Base-by-base conservation (phyloP, 1,284 basidiomycete genomes). In the Boletellus dicymbophilus region DNA sequence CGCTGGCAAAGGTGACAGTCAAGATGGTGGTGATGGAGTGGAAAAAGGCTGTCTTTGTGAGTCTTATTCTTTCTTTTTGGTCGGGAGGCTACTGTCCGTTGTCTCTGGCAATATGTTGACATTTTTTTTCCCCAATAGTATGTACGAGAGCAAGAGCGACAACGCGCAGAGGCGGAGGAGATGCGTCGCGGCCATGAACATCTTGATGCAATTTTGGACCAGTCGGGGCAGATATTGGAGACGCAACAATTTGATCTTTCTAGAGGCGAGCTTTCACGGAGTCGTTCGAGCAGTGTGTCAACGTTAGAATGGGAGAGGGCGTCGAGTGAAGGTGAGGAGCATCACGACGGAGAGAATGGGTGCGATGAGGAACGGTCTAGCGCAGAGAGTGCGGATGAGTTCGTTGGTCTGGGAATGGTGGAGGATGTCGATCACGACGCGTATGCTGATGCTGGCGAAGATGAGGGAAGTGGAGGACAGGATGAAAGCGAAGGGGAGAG, bases 201-300 rank as follows among this genome's bases (percentile, higher is more conserved):
- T 71, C 78, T 98, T 23, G 90, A 95, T 66, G 91, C 88, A 4
- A 93, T 98, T 58, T 75, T 98, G 33, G 84, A 94, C 67, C 88
- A 96, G 62, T 96, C 93, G 37, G 91, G 91, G 0, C 85, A 89
- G 46, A 84, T 97, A 58, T 75, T 98, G 51, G 87, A 91, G 62
- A 88, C 90, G 8, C 95, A 95, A 61, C 84, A 90, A 37, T 76
- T 81, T 1, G 88, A 89, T 59, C 71, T 94, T 38, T 72, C 75
- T 0, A 75, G 76, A 49, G 72, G 73, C 10, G 73, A 77, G 43
- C 37, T 70, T 12, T 73, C 72, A 40, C 57, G 74, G 21, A 87
- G 82, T 60, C 77, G 80, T 16, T 84, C 82, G 2, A 76, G 71
- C 43, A 84, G 80, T 44, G 65, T 77, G 34, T 79, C 77, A 0